Base-by-base conservation (phyloP, 305 asterid genomes). In the Fraxinus sp. region DNA sequence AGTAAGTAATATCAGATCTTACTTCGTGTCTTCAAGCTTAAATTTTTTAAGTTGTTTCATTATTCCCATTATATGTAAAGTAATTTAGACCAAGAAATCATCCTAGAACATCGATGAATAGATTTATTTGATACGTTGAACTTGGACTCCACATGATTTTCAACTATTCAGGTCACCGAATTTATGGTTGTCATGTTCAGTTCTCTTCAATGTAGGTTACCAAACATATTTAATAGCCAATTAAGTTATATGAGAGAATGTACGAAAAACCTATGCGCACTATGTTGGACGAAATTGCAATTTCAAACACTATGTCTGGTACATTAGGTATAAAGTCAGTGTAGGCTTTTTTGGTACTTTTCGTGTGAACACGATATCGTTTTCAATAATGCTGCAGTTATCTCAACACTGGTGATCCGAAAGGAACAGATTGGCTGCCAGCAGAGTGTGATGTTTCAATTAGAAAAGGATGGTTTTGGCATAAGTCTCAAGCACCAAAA, bases 361-460 rank as follows among this genome's bases (percentile, higher is more conserved):
- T 7, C 72, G 46, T 77, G 30, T 76, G 39, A 26, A 10, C 20
- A 22, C 20, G 14, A 4, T 55, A 4, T 32, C 41, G 1, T 77
- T 18, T n/a, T 22, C 72, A 81, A 80, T 46, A 52, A 79, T 77
- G 26, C 39, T 86, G 87, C 89, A 95, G 99, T 80, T 95, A 95
- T 85, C 93, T 95, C 81, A 90, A 86, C 86, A 89, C 87, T 0
- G 99, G 99, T 3, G 99, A 95, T 36, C 86, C 97, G 0, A 90
- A 79, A 83, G 98, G 98, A 85, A 89, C 89, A 0, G 87, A 93
- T 18, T 95, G 99, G 99, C 6, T 95, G 71, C 99, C 99, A 0
- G 90, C 99, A 30, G 99, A 95, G 81, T 95, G 99, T 37, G 99
- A 95, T 72, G 97, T 95, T 36, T 95, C 99, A 24, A 91, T 95